Conservation (phyloP, 768 basidiomycete species). For the Suillus fuscotomentosus region DNA sequence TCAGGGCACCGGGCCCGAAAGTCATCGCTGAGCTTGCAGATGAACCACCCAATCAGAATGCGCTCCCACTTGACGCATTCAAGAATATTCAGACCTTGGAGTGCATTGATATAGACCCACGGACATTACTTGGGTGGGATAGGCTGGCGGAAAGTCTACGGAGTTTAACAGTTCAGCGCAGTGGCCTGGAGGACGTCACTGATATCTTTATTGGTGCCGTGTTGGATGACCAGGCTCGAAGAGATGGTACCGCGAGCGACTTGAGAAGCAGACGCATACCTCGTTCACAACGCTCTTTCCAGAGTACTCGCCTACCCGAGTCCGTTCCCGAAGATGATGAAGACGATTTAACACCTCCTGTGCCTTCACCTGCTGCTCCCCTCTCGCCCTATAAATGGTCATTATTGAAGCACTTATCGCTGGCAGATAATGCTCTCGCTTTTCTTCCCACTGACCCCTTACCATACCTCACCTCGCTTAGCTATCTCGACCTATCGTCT, state of each 20-base stretch:
- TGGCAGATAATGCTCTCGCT: constrained; percentile 79
- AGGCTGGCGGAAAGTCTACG: constrained; percentile 64
- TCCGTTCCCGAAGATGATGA: constrained; percentile 55
- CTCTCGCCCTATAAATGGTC: constrained; percentile 71
- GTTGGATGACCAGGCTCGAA: constrained; percentile 67
- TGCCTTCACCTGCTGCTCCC: constrained; percentile 29
- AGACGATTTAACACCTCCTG: constrained; percentile 19
- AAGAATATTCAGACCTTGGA: constrained; percentile 79
- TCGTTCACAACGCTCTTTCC: constrained; percentile 45
- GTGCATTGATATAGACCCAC: constrained; percentile 79
- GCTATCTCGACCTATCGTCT: constrained; percentile 85
- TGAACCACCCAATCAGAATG: constrained; percentile 70
- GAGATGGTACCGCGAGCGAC: constrained; percentile 52
- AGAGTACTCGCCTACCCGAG: constrained; percentile 50
- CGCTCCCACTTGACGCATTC: constrained; percentile 80
- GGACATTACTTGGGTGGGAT: constrained; percentile 83
- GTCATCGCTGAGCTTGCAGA: constrained; percentile 66
- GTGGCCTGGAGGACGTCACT: constrained; percentile 78
- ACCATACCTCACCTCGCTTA: constrained; percentile 67
- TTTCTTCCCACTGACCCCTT: constrained; percentile 71
- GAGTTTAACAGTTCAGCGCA: constrained; percentile 73
- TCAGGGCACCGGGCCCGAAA: constrained; percentile 63
- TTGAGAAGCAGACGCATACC: constrained; percentile 46
- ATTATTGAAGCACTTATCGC: constrained; percentile 69
- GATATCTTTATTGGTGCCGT: constrained; percentile 78